Conservation (phyloP, 176 grass and related monocot species). For the Musa itinerans region DNA sequence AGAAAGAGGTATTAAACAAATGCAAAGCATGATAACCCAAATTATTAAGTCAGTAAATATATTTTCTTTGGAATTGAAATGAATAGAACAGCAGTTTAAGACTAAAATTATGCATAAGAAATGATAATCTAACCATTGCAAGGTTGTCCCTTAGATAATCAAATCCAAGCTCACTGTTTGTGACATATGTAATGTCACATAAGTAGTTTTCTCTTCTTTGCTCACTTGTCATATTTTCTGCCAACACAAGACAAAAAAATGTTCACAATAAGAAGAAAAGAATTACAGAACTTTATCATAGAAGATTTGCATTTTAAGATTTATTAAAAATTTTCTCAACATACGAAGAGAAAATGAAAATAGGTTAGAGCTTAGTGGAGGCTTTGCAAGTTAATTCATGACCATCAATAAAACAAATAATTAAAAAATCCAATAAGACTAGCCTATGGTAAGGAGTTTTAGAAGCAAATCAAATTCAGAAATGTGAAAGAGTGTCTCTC, state of each 20-base stretch:
- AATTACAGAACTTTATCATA: constrained; percentile 13
- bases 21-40: neutral
- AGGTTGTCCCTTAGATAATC: constrained; percentile 99
- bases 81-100: neutral
- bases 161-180: constrained; percentile 99
- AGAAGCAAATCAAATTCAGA: neutral
- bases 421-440: neutral
- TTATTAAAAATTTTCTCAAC: neutral
- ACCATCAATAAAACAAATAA: neutral
- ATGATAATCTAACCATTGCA: constrained; percentile 60
- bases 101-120: constrained; percentile 7
- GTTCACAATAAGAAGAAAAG: constrained; percentile 20
- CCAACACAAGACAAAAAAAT: constrained; percentile 28
- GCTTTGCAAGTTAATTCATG: neutral
- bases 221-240: constrained; percentile 97
- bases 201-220: constrained; percentile 97
- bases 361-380: neutral
- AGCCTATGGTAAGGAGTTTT: neutral
- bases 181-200: constrained; percentile 94
- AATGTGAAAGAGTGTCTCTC: neutral
- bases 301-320: neutral
- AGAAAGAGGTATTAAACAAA: neutral
- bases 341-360: neutral
- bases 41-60: neutral
- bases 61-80: neutral